Evolutionary conservation across 192 early-diverging fungal species (phyloP).

Genomic region (Diversispora epigaea): DNA sequence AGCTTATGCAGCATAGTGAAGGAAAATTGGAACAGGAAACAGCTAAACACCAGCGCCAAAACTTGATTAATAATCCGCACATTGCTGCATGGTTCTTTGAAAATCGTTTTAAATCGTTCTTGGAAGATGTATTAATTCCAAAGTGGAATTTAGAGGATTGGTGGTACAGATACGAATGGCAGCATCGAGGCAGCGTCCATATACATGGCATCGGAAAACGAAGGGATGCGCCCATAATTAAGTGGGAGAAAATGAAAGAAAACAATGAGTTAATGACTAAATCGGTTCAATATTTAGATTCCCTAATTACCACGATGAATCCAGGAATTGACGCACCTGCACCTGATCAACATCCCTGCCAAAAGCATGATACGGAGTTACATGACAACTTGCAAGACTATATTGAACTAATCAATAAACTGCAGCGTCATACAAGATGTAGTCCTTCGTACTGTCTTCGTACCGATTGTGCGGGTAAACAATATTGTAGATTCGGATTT

Average conservation of each 20-base stretch:
- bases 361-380: neutral
- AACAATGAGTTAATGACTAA: neutral
- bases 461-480: neutral
- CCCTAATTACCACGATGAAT: conserved; percentile 6
- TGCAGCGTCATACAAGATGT: no score
- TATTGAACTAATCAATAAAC: neutral
- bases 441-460: neutral
- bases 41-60: neutral
- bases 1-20: no score
- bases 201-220: neutral
- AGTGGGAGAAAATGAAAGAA: conserved; percentile 10
- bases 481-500: neutral
- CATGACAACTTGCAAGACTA: neutral
- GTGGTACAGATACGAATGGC: no score
- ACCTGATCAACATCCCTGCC: neutral
- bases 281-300: neutral
- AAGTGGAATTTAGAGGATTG: no score
- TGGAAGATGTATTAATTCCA: no score
- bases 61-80: neutral
- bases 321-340: neutral
- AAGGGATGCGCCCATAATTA: neutral
- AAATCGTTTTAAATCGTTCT: neutral
- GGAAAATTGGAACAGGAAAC: no score
- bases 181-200: neutral
- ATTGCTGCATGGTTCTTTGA: conserved; percentile 6